phyloP scores from a whole-genome alignment of 305 asterid species.

The Fraxinus sp. region DNA sequence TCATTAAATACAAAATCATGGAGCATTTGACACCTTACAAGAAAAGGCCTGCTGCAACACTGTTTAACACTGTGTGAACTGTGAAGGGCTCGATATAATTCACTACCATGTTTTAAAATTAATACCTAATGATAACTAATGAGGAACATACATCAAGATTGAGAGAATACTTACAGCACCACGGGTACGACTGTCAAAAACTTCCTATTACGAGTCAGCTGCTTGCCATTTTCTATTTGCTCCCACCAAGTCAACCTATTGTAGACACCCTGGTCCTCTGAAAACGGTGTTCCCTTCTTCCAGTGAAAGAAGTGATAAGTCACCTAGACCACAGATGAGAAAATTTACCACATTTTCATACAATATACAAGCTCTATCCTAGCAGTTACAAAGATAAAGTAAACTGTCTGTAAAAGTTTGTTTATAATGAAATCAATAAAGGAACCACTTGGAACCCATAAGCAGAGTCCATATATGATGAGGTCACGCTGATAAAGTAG shows the following conservation, averaged over 20 bases:
- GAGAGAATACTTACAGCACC: slow-evolving; percentile 31
- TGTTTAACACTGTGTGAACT: not conserved
- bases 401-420: not conserved
- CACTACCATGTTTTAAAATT: not conserved
- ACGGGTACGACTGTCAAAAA: slow-evolving; percentile 37
- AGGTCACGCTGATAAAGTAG: not conserved
- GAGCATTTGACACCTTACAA: not conserved
- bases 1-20: not conserved
- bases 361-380: not conserved
- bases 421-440: not conserved
- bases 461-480: not conserved
- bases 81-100: not conserved
- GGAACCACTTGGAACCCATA: not conserved
- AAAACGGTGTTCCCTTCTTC: slow-evolving; percentile 38
- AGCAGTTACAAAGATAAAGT: not conserved
- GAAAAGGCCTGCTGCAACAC: not conserved
- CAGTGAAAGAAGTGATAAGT: slow-evolving; percentile 29
- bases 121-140: not conserved
- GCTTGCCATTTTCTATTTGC: slow-evolving; percentile 40
- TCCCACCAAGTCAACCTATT: slow-evolving; percentile 42
- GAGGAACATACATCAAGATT: not conserved
- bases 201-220: slow-evolving; percentile 39
- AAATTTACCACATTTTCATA: not conserved
- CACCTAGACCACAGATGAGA: slow-evolving; percentile 18
- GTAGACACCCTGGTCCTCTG: slow-evolving; percentile 38